Evolutionary conservation across 139 green algal genomes (phyloP).

Genomic region (Haematococcus lacustris): DNA sequence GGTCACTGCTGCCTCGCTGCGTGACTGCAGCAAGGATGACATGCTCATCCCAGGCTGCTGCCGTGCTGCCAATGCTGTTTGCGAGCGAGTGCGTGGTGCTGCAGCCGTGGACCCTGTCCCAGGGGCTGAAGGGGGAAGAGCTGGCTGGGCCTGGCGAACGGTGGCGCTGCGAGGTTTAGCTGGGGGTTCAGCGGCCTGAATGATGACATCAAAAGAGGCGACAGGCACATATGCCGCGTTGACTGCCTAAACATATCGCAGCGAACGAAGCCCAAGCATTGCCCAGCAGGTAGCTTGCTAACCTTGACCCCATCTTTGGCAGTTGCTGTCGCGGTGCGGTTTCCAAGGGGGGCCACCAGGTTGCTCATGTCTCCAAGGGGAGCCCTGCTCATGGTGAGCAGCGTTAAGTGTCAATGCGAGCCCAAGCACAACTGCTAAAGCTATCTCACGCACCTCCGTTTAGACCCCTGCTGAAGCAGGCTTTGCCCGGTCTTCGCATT

Average conservation of each 20-base stretch:
- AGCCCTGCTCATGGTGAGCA: conserved; percentile 26
- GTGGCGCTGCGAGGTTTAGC: too few relatives aligned
- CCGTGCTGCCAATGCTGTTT: conserved; percentile 7
- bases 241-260: too few relatives aligned
- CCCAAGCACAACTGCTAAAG: too few relatives aligned
- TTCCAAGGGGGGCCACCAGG: conserved; percentile 26
- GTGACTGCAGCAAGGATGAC: conserved; percentile 47
- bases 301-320: conserved; percentile 39
- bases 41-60: conserved; percentile 49
- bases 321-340: conserved; percentile 12
- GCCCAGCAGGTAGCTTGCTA: neutral
- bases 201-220: too few relatives aligned
- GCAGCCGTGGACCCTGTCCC: too few relatives aligned
- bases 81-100: conserved; percentile 20
- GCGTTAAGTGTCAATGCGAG: too few relatives aligned
- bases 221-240: too few relatives aligned
- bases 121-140: too few relatives aligned
- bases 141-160: too few relatives aligned
- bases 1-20: conserved; percentile 27
- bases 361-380: conserved; percentile 66
- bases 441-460: conserved; percentile 9
- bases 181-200: too few relatives aligned
- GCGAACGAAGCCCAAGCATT: too few relatives aligned
- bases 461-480: conserved; percentile 10
- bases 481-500: neutral